These are phyloP conservation scores for Globisporangium splendens DNA, from an alignment of 352 stramenopile genomes.

Conservation along the genomic window DNA sequence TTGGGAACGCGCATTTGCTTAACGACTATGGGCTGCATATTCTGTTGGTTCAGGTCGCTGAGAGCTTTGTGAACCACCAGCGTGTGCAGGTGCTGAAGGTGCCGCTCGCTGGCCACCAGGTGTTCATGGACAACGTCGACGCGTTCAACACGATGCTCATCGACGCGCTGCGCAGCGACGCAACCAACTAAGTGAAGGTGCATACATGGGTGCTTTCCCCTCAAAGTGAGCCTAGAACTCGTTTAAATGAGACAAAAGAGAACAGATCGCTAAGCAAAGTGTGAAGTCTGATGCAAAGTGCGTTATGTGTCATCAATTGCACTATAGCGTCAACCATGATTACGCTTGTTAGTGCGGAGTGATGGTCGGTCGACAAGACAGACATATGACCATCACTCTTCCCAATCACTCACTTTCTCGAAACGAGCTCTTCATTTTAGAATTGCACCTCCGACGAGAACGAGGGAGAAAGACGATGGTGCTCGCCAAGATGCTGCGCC, in stretches of 20 bases:
- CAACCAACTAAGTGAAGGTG: background rate
- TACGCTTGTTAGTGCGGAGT: background rate
- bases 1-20: background rate
- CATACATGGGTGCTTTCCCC: too few relatives aligned
- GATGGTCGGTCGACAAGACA: background rate
- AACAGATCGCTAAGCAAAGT: too few relatives aligned
- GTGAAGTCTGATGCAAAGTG: too few relatives aligned
- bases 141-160: constrained; percentile 58
- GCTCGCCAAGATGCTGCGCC: constrained; percentile 22
- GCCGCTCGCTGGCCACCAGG: constrained; percentile 50
- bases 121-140: constrained; percentile 68
- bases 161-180: background rate
- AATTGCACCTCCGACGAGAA: background rate
- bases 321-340: too few relatives aligned
- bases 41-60: constrained; percentile 17
- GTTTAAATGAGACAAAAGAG: too few relatives aligned
- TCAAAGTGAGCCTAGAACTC: too few relatives aligned
- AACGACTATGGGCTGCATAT: too few relatives aligned
- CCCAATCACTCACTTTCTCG: background rate
- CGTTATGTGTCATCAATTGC: too few relatives aligned
- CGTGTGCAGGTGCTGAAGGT: constrained; percentile 45
- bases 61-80: constrained; percentile 31
- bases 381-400: constrained; percentile 2
- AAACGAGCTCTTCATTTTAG: constrained; percentile 1
- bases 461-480: background rate